phyloP scores from a whole-genome alignment of 495 filamentous ascomycete species.

The Penicillium psychrofluorescens region DNA sequence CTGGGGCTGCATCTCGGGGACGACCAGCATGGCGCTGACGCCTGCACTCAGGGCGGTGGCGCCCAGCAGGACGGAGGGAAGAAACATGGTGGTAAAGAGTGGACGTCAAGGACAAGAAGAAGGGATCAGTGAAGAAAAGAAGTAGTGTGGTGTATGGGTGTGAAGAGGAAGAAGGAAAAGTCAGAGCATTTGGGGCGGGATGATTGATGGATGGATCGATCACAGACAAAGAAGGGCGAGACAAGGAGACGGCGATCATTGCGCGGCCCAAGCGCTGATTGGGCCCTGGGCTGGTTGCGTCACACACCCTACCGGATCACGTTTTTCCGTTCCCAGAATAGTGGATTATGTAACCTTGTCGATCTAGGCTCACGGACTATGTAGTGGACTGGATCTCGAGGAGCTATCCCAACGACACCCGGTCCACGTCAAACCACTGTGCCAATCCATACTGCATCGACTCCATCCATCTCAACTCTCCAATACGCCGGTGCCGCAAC shows the following conservation, averaged over 20 bases:
- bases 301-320: no score
- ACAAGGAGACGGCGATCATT: conserved; percentile 15
- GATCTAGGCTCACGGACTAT: no score
- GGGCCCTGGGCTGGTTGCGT: no score
- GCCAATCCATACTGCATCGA: background rate
- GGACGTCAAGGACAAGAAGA: conserved; percentile 10
- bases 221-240: conserved; percentile 2
- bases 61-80: conserved; percentile 35
- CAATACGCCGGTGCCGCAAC: background rate
- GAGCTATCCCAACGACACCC: background rate
- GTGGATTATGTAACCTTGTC: no score
- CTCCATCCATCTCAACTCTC: background rate
- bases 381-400: no score
- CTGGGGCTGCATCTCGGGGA: conserved; percentile 31
- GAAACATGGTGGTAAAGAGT: conserved; percentile 28
- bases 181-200: no score
- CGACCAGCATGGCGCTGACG: conserved; percentile 41
- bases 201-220: conserved; percentile 3
- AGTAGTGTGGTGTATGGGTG: conserved; percentile 3
- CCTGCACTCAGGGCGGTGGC: conserved; percentile 25
- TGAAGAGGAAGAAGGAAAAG: background rate
- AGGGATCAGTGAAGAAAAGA: background rate
- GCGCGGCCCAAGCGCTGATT: no score
- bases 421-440: background rate
- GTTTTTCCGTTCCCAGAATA: no score